Evolutionary conservation across 768 basidiomycete genomes (phyloP), one percentile per base, ranked within the genome.

Genomic region (Boletus rufocinnamomeus): DNA sequence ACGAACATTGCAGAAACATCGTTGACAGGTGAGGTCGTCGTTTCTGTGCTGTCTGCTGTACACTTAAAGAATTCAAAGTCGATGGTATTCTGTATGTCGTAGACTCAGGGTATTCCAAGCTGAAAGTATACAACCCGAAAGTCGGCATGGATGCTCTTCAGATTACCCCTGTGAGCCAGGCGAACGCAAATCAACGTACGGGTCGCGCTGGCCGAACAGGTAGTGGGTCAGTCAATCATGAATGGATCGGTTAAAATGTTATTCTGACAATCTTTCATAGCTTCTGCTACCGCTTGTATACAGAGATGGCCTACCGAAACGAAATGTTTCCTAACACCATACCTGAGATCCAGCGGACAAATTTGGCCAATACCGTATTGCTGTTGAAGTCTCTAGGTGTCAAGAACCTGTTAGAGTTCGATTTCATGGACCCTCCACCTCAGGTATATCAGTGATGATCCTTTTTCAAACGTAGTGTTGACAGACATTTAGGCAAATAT

Each of bases 381-480:
- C 75, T 98, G 38, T 80, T 99, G 58, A 99, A 98, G 72, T 95
- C 95, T 4, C 80, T 99, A 6, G 96, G 97, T 11, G 97, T 99
- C 43, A 97, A 97, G 79, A 94, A 98, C 70, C 75, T 98, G 43
- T 82, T 99, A 23, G 96, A 99, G 74, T 99, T 98, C 69, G 96
- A 98, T 75, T 99, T 99, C 71, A 98, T 99, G 97, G 97, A 99
- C 72, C 97, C 97, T n/a, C 97, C 97, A 23, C 97, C 97, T n/a
- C 95, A 96, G 82, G 92, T 88, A 65, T 54, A 73, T 63, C 48
- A 49, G 32, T 49, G 30, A 28, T 5, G 7, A 13, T 43, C 17
- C 32, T 40, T 40, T 17, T 34, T 2, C 2, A 7, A 27, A 35
- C 0, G 2, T n/a, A 28, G 44, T 19, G 47, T 30, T 62, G 54